Percentiles rank a stretch among this genome's conserved stretches.
phyloP scores from a whole-genome alignment of 176 grass and related monocot species.

The sorghum (Sorghum bicolor) region DNA sequence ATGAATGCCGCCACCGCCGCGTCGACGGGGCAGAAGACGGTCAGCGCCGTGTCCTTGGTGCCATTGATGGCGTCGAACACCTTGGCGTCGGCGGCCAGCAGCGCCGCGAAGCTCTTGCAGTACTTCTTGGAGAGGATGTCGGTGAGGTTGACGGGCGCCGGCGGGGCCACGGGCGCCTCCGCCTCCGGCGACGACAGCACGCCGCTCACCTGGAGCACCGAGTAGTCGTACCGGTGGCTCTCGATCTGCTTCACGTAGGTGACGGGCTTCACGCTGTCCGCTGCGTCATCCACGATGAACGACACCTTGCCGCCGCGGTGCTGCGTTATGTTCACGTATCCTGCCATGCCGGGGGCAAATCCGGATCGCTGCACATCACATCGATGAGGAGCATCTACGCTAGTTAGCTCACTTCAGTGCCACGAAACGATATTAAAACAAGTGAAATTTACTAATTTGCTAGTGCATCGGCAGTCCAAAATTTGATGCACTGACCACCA shows the following conservation, averaged over 20 bases:
- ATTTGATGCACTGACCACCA: neutral
- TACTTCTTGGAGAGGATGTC: constrained; percentile 79
- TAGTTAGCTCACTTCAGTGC: no score
- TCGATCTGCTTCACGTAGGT: constrained; percentile 39
- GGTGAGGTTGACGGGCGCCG: constrained; percentile 63
- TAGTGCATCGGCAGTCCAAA: neutral
- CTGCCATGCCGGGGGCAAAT: constrained; percentile 45
- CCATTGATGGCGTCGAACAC: constrained; percentile 54
- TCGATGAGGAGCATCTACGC: no score
- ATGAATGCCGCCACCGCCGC: constrained; percentile 52
- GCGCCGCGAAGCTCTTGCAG: constrained; percentile 66
- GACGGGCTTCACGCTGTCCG: constrained; percentile 15
- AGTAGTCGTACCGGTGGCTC: constrained; percentile 53
- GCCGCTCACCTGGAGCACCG: constrained; percentile 57
- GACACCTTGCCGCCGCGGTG: constrained; percentile 52
- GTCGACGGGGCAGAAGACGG: constrained; percentile 69
- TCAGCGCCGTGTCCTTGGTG: constrained; percentile 68
- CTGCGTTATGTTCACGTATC: constrained; percentile 73
- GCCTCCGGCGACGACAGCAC: constrained; percentile 55
- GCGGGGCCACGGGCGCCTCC: constrained; percentile 57
- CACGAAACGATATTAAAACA: neutral
- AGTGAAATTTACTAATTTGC: neutral
- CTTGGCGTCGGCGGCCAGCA: constrained; percentile 47
- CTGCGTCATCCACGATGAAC: constrained; percentile 47
- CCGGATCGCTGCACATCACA: constrained; percentile 43